Evolutionary conservation across 441 rosid species (phyloP), one percentile per base, ranked within the genome.

Genomic region (Populus tomentosa): DNA sequence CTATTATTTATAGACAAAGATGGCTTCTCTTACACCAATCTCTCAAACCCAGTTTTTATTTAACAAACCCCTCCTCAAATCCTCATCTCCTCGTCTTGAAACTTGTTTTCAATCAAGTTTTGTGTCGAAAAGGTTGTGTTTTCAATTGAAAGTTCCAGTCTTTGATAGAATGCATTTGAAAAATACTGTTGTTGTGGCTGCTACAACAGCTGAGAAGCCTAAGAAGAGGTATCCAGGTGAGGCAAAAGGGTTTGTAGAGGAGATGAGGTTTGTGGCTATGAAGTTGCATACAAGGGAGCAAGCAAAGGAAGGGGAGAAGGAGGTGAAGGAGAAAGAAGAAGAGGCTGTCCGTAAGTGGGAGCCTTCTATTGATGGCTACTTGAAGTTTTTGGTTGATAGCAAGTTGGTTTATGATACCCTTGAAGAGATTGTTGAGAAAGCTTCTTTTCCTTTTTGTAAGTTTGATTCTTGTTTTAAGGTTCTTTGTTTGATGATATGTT

Each of bases 261-360:
- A 92, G 92, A 93, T 95, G 97, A 92, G 97, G 81, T 91, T 91
- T 74, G 95, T 91, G 83, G 97, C 99, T 6, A 95, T 95, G 99
- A 93, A 86, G 77, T 82, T 93, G 75, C 99, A 93, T 69, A 92
- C 98, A 0, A 93, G 77, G 63, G 99, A 95, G 73, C 99, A 95
- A 77, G 90, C 98, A 2, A 91, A 84, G 76, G 99, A 91, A 81
- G 99, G 98, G 16, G 91, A 93, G 86, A 95, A 91, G 85, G 95
- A 86, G 72, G 92, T 84, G 9, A 84, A 90, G 85, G 18, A 87
- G 79, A 92, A 90, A 0, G 96, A 95, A 83, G 98, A 95, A 82
- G 81, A 78, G 75, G 70, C 92, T 6, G 84, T 92, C 6, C 77
- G 81, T 14, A 93, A 88, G 74, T 95, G 98, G 96, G 91, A 92